Evolutionary conservation across 2,329 filamentous ascomycete species (phyloP).

Genomic region (Calonectria naviculata): DNA sequence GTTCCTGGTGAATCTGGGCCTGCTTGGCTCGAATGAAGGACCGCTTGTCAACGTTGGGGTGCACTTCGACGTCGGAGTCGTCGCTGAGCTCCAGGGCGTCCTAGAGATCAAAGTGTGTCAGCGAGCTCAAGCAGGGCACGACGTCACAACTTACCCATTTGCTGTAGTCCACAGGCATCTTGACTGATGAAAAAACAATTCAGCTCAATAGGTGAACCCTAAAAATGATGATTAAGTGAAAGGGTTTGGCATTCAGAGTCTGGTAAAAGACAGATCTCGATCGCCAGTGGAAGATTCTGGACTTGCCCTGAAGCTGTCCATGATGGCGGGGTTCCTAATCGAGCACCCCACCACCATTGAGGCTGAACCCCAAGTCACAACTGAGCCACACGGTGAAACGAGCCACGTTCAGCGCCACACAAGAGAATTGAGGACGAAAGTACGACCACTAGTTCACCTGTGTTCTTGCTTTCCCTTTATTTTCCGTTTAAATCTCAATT

Average conservation of each 20-base stretch:
- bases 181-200: constrained; percentile 13
- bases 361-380: constrained; percentile 1
- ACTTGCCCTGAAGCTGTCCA: constrained; percentile 33
- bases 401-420: not conserved
- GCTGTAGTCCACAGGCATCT: constrained; percentile 70
- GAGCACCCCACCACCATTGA: constrained; percentile 39
- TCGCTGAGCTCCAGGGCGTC: constrained; percentile 96
- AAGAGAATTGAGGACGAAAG: not conserved
- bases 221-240: not conserved
- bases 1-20: constrained; percentile 93
- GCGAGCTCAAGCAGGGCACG: not conserved
- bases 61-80: constrained; percentile 97
- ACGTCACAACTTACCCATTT: constrained; percentile 68
- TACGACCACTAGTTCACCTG: too few relatives aligned
- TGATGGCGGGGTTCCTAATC: constrained; percentile 38
- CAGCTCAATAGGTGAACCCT: not conserved
- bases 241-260: not conserved
- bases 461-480: too few relatives aligned
- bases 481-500: too few relatives aligned
- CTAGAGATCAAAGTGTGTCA: constrained; percentile 51
- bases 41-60: constrained; percentile 98
- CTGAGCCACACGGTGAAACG: constrained; percentile 8
- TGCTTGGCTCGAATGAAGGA: constrained; percentile 99
- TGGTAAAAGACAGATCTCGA: not conserved
- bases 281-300: constrained; percentile 41